These are phyloP conservation scores for Hamamelis virginiana DNA, from an alignment of 164 flowering plant species.

Conservation along the genomic window DNA sequence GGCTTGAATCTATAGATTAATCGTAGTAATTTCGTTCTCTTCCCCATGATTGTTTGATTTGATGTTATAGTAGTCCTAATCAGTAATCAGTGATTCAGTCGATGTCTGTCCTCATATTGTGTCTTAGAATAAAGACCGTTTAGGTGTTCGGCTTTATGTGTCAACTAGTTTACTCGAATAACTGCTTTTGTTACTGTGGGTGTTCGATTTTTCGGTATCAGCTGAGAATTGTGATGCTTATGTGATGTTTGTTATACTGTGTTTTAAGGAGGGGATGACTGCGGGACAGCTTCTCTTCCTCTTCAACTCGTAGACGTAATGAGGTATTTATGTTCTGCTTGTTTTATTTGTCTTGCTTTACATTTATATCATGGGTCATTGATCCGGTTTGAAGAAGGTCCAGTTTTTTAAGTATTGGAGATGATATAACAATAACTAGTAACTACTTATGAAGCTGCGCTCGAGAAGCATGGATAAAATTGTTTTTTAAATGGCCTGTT, in stretches of 20 bases:
- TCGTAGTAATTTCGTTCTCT: not conserved
- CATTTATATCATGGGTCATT: not conserved
- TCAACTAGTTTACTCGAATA: not conserved
- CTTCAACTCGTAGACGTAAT: not conserved
- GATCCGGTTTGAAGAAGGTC: not conserved
- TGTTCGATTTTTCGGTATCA: not conserved
- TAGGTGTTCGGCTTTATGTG: not conserved
- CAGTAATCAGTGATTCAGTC: not conserved
- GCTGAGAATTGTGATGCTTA: not conserved
- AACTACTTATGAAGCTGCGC: not conserved
- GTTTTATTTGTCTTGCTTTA: not conserved
- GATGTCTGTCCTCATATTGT: not conserved
- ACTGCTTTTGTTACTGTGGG: not conserved
- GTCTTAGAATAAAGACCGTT: not conserved
- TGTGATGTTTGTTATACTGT: slow-evolving; percentile 3
- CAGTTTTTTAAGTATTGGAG: not conserved
- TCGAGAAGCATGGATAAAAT: no score
- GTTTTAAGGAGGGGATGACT: slow-evolving; percentile 8
- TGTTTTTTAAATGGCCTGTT: no score
- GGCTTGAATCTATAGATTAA: not conserved
- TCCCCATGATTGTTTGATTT: not conserved
- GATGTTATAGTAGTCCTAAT: not conserved
- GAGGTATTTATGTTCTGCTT: slow-evolving; percentile 2
- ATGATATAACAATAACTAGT: not conserved
- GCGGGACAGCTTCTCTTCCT: slow-evolving; percentile 1